A percentile compares a stretch with the other conserved stretches of the same genome.
These are phyloP conservation scores for Leucoagaricus sp. DNA, from an alignment of 1,284 basidiomycete genomes.

Conservation along the genomic window DNA sequence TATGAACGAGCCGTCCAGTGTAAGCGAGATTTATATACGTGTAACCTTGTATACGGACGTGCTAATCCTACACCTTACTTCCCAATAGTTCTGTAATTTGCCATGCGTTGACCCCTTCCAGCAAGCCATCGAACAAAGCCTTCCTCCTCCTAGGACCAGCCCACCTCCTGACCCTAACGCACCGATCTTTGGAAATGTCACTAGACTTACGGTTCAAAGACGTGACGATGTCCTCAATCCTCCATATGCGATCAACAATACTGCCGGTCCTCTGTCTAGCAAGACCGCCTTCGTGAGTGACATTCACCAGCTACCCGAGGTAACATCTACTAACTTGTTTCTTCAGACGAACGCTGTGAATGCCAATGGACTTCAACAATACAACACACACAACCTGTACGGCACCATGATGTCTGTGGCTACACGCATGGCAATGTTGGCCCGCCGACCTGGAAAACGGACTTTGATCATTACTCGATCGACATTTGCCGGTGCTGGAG, in stretches of 20 bases:
- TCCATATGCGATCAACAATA: constrained; percentile 61
- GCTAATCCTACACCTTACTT: constrained; percentile 1
- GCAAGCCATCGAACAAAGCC: constrained; percentile 49
- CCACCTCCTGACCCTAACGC: constrained; percentile 52
- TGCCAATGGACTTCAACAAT: constrained; percentile 63
- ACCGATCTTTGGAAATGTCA: constrained; percentile 47
- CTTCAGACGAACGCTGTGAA: constrained; percentile 62
- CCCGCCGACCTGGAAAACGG: constrained; percentile 58
- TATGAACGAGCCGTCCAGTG: constrained; percentile 72
- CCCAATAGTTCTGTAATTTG: constrained; percentile 56
- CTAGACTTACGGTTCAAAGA: constrained; percentile 24
- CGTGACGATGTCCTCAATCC: constrained; percentile 48
- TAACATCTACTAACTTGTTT: no score
- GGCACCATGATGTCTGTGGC: constrained; percentile 71
- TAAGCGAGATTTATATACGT: constrained; percentile 29
- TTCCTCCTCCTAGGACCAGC: constrained; percentile 53
- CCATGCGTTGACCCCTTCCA: constrained; percentile 59
- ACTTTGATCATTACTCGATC: constrained; percentile 73
- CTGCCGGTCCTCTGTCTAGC: constrained; percentile 49
- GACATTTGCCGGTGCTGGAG: constrained; percentile 69
- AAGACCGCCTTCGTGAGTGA: constrained; percentile 54
- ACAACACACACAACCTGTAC: constrained; percentile 70
- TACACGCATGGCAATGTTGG: constrained; percentile 62
- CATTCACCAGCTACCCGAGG: no score
- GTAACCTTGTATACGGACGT: no score